Conservation (phyloP, 352 stramenopile genomes). For the Pythium angustatum region DNA sequence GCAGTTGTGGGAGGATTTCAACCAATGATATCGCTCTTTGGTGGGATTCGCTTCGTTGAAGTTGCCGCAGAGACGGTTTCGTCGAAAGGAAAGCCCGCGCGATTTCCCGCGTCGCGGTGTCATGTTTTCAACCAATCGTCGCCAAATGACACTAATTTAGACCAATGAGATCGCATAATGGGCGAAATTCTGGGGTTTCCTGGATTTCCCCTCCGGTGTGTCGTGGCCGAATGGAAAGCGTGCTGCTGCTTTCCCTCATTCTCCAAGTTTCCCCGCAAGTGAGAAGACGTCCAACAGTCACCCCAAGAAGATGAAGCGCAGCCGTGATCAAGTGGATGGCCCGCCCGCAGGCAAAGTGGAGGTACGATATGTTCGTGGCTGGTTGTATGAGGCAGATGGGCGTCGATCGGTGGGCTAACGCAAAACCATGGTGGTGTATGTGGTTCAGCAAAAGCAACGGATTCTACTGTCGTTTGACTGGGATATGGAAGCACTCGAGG, state of each 20-base stretch:
- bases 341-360: neutral
- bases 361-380: too few species aligned
- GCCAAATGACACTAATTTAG: neutral
- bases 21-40: neutral
- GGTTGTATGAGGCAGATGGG: too few species aligned
- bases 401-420: too few species aligned
- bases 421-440: neutral
- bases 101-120: neutral
- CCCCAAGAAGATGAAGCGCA: constrained; percentile 8
- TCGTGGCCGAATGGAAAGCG: neutral
- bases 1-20: neutral
- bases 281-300: neutral
- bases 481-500: neutral
- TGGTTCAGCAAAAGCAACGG: neutral
- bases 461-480: constrained; percentile 3
- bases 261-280: neutral
- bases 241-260: neutral
- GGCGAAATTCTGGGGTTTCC: too few species aligned
- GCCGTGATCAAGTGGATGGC: constrained; percentile 6
- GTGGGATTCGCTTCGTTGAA: constrained; percentile 4
- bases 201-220: neutral
- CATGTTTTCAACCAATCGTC: neutral
- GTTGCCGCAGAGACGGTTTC: neutral
- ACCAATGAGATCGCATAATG: neutral
- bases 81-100: neutral